These are phyloP conservation scores for Pseudocercospora fijiensis DNA, from an alignment of 2,329 filamentous ascomycete species.

Conservation along the genomic window DNA sequence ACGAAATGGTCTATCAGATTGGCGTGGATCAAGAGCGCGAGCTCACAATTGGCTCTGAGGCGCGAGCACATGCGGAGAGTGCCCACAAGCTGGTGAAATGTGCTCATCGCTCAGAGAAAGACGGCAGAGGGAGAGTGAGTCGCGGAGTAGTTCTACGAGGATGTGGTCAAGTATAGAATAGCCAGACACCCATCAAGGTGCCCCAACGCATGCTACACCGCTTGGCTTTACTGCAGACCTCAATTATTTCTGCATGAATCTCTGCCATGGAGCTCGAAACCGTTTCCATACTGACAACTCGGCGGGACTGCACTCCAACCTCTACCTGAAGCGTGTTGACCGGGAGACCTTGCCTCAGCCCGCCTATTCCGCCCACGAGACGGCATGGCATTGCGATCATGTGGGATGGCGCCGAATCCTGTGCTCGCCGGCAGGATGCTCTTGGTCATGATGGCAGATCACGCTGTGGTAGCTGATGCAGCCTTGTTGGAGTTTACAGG, in stretches of 20 bases:
- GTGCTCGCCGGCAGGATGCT: neutral
- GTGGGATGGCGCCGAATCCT: neutral
- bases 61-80: neutral
- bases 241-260: neutral
- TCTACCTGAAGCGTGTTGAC: neutral
- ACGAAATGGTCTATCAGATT: neutral
- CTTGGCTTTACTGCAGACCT: neutral
- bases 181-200: neutral
- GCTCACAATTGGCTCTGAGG: neutral
- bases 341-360: neutral
- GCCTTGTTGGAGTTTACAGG: neutral
- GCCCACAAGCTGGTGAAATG: neutral
- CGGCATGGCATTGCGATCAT: neutral
- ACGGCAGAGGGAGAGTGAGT: neutral
- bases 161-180: neutral
- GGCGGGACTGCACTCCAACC: neutral
- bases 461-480: neutral
- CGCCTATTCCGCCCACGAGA: neutral
- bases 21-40: neutral
- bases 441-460: neutral
- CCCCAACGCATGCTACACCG: neutral
- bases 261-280: neutral
- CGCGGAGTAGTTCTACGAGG: too few relatives aligned
- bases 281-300: neutral
- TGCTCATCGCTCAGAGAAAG: neutral